A percentile compares a stretch with the other conserved stretches of the same genome.
Conservation (phyloP, 371 early-diverging fungal genomes). For the Neoconidiobolus thromboides region DNA sequence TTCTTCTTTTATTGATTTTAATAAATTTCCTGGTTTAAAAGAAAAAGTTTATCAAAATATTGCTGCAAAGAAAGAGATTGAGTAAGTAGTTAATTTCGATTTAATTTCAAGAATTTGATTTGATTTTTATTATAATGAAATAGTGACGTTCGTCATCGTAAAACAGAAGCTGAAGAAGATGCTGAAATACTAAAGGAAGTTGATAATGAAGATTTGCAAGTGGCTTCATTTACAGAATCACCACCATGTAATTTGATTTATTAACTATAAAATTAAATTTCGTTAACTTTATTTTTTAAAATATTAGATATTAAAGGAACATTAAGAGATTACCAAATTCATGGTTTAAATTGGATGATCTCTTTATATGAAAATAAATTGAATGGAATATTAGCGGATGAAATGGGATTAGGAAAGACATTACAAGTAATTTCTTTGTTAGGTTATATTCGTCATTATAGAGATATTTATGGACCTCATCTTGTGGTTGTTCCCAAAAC, state of each 20-base stretch:
- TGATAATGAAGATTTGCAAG: neutral
- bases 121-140: too few relatives aligned
- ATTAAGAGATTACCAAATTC: constrained; percentile 92
- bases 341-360: constrained; percentile 98
- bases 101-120: neutral
- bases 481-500: constrained; percentile 96
- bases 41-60: neutral
- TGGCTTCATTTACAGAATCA: neutral
- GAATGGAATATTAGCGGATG: constrained; percentile 98
- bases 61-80: neutral
- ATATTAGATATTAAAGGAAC: neutral
- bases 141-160: neutral
- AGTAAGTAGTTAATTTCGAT: neutral
- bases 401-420: constrained; percentile 99
- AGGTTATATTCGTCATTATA: constrained; percentile 27
- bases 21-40: neutral
- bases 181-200: neutral
- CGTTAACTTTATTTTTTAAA: neutral
- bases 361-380: constrained; percentile 91
- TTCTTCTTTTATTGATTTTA: neutral
- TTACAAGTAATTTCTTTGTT: constrained; percentile 94
- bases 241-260: constrained; percentile 21
- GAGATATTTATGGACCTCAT: constrained; percentile 31
- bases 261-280: too few relatives aligned
- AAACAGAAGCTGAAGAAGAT: neutral